Base-by-base conservation (phyloP, 495 filamentous ascomycete genomes). In the Penicillium alfredii region DNA sequence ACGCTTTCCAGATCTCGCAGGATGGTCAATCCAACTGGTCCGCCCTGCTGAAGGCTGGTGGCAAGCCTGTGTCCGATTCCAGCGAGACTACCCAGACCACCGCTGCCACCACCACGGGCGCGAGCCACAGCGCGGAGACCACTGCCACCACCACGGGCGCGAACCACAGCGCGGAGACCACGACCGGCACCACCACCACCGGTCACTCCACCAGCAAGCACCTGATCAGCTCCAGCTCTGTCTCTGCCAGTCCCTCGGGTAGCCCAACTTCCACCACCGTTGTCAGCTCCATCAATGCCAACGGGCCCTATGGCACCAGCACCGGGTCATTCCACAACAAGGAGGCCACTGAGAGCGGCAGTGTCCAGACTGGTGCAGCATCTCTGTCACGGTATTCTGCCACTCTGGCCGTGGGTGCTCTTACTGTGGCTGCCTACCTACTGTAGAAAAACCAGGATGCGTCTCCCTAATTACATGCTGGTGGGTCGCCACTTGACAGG, bases 1-100 rank as follows among this genome's bases (percentile, higher is more conserved):
- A 74, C 36, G 69, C 71, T 12, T 58, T 73, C 30, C 53, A 69
- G 38, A 67, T 74, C 47, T 38, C 41, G 10, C 71, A 73, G 40
- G 55, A 48, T 24, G 58, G 52, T 8, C 24, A 62, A 3, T 41
- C 54, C 15, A 74, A 74, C 40, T 74, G 72, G 40, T 64, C 69
- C n/a, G 68, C 60, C 4, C 56, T 61, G 14, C 24, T 74, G 11
- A 55, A 42, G 18, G 27, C 25, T 24, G 30, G 33, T 45, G 16
- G 40, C 45, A 11, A 56, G 55, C 30, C 60, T 8, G 46, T 38
- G 12, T 47, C 41, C 16, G 39, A 50, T 4, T 40, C 40, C 3
- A 36, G 35, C 18, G 44, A 53, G 14, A 30, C 41, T 0, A 30
- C 46, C 11, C 34, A 47, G 9, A 39, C 38, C 22, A 41, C 31